phyloP scores from a whole-genome alignment of 208 protist genomes.

The Endotrypanum monterogeii region DNA sequence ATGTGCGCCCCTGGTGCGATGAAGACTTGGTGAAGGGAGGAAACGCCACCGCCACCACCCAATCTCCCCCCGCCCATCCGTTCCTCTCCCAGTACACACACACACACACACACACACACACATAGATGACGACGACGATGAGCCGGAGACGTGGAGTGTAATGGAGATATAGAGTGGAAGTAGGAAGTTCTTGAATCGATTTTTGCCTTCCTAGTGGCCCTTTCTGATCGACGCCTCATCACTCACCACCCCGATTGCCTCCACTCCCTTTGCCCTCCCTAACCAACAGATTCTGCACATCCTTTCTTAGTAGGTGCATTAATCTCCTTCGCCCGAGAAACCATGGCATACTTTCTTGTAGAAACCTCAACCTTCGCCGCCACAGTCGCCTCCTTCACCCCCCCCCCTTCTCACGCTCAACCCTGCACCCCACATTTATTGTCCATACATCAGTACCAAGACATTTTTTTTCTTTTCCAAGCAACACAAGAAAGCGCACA shows the following conservation, averaged over 20 bases:
- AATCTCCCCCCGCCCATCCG: too few species aligned
- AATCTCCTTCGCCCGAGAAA: not conserved
- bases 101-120: not conserved
- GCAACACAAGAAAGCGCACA: too few species aligned
- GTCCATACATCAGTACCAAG: too few species aligned
- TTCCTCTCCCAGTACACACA: not conserved
- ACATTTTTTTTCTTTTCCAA: too few species aligned
- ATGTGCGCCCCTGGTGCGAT: not conserved
- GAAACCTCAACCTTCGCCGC: too few species aligned
- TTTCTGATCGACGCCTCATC: too few species aligned
- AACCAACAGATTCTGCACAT: not conserved
- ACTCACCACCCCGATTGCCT: not conserved
- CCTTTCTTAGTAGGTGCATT: not conserved
- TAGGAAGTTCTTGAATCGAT: not conserved
- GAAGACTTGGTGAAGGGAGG: not conserved
- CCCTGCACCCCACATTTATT: too few species aligned
- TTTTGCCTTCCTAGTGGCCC: not conserved
- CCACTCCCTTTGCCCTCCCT: not conserved
- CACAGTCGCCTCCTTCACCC: not conserved
- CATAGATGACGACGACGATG: too few species aligned
- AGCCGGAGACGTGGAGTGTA: not conserved
- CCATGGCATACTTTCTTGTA: too few species aligned
- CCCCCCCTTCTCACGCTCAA: not conserved
- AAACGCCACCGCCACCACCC: not conserved
- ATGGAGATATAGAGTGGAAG: not conserved